A percentile compares a stretch with the other conserved stretches of the same genome.
Conservation (phyloP, 106 monocot species). For the Amphibolis antarctica region DNA sequence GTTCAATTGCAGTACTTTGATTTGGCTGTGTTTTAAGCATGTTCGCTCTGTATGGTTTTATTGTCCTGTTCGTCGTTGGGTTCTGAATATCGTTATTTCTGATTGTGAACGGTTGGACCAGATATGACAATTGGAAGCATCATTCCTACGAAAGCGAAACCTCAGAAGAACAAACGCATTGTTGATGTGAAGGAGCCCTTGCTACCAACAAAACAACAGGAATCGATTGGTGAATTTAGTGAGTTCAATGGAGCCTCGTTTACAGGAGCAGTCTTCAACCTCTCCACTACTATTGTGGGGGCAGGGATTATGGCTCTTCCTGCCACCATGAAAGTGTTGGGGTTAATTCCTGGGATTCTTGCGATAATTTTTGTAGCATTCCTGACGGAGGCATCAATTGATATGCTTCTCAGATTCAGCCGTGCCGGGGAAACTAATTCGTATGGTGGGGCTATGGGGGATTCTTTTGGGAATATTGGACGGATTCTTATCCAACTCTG, state of each 20-base stretch:
- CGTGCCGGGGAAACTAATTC: constrained; percentile 42
- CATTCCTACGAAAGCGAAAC: too few species aligned
- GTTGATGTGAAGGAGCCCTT: constrained; percentile 53
- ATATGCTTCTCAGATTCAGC: constrained; percentile 64
- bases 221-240: constrained; percentile 29
- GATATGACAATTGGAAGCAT: too few species aligned
- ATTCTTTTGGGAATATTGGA: constrained; percentile 63
- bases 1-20: too few species aligned
- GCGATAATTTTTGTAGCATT: constrained; percentile 64
- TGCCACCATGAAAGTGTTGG: constrained; percentile 78
- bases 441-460: constrained; percentile 70
- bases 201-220: constrained; percentile 34
- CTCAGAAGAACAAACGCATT: constrained; percentile 19
- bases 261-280: constrained; percentile 81
- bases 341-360: constrained; percentile 61
- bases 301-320: constrained; percentile 97
- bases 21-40: too few species aligned
- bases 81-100: too few species aligned
- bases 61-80: too few species aligned
- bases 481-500: constrained; percentile 63
- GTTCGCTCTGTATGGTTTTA: too few species aligned
- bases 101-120: too few species aligned
- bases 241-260: constrained; percentile 86
- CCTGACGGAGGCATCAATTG: constrained; percentile 77
- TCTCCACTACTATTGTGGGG: constrained; percentile 85